Evolutionary conservation across 208 protist species (phyloP), one percentile per base, ranked within the genome.

Genomic region (Crithidia expoeki): DNA sequence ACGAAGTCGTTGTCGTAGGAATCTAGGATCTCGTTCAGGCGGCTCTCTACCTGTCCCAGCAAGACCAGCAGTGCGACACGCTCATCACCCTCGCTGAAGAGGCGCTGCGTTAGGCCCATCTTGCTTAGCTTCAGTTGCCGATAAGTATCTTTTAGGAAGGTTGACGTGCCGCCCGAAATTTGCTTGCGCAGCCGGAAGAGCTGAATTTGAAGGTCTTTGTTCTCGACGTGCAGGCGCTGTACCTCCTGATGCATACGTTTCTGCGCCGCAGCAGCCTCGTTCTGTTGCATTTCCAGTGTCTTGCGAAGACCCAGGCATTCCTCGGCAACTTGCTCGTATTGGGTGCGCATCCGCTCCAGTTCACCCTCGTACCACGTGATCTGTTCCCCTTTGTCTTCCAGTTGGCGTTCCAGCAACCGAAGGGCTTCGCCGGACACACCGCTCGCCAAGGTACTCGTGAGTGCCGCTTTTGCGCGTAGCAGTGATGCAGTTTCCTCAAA

Each of bases 11-110:
- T 84, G 70, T 97, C 92, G 66, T 93, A 97, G 2, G 74, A 59
- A 63, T 93, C 87, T 3, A 97, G 74, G 0, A 88, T 53, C 46
- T 94, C 88, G 68, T 97, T 97, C 47, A 97, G 53, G 27, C 88
- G 84, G 56, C 83, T 87, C 71, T 97, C 89, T 11, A 97, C 68
- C 76, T 97, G 92, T 38, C 85, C 86, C 11, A 92, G 72, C 21
- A 95, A 74, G 25, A 97, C 83, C 10, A 95, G 83, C 23, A 95
- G 51, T 4, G 57, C 79, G 0, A 93, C 78, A 6, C 86, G 84
- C 65, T 97, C 92, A 62, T 97, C 89, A 9, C 88, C 88, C 52
- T 92, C 85, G 51, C 80, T 78, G 74, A 97, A 97, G 30, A 97
- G 72, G 6, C 75, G 79, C 28, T 81, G 77, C 72, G 92, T 86